A percentile compares a stretch with the other conserved stretches of the same genome.
phyloP scores from a whole-genome alignment of 192 early-diverging fungal species.

The Mortierella hygrophila region DNA sequence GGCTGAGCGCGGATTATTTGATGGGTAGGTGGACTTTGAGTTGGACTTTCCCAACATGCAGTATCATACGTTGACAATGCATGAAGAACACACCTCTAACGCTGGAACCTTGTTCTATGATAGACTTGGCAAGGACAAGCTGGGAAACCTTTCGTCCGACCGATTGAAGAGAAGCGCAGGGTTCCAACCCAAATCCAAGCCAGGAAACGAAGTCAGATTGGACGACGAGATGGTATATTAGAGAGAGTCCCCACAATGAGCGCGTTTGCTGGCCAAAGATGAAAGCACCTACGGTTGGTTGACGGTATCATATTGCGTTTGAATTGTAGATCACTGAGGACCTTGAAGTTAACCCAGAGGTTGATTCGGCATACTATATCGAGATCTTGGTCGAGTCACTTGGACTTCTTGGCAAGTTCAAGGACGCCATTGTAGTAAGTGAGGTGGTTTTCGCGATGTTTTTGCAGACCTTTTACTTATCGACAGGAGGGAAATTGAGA shows the following conservation, averaged over 20 bases:
- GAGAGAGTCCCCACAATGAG: background rate
- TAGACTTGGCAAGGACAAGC: constrained; percentile 50
- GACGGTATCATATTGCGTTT: background rate
- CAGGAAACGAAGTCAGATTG: constrained; percentile 54
- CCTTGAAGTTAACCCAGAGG: constrained; percentile 77
- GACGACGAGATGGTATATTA: constrained; percentile 64
- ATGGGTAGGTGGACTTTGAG: constrained; percentile 23
- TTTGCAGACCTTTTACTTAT: background rate
- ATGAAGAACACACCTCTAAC: background rate
- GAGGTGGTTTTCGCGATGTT: background rate
- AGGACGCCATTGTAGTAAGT: constrained; percentile 63
- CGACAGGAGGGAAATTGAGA: background rate
- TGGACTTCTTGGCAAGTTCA: constrained; percentile 66
- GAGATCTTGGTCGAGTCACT: constrained; percentile 83
- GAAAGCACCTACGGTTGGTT: background rate
- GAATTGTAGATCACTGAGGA: constrained; percentile 65
- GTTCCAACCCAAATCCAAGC: constrained; percentile 46
- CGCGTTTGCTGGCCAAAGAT: background rate
- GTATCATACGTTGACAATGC: background rate
- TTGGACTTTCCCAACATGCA: background rate
- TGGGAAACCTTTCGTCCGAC: constrained; percentile 36
- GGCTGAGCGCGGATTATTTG: constrained; percentile 52
- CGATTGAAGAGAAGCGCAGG: constrained; percentile 37
- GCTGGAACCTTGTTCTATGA: background rate
- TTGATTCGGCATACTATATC: constrained; percentile 82